These are phyloP conservation scores for Solanum dulcamara DNA, from an alignment of 257 asterid genomes.

Conservation along the genomic window DNA sequence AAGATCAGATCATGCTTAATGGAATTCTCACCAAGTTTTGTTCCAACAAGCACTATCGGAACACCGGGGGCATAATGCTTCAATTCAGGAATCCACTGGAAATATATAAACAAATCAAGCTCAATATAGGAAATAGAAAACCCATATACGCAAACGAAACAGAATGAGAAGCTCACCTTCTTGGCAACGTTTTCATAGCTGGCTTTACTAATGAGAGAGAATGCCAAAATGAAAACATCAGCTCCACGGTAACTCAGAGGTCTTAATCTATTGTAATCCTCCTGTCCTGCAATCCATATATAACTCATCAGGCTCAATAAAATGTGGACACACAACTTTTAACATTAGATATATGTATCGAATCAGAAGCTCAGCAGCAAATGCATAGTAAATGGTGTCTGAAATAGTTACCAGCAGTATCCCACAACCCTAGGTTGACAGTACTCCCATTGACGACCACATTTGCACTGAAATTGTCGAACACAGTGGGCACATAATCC, in stretches of 20 bases:
- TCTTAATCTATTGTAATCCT: constrained; percentile 44
- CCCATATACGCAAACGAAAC: background rate
- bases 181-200: constrained; percentile 49
- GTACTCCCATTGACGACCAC: constrained; percentile 48
- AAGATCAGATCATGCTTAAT: background rate
- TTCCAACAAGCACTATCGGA: constrained; percentile 47
- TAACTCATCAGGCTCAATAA: background rate
- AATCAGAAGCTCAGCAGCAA: background rate
- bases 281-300: constrained; percentile 28
- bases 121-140: background rate
- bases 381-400: background rate
- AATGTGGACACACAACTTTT: background rate
- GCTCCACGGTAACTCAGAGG: constrained; percentile 55
- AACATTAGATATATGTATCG: background rate
- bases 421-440: constrained; percentile 48
- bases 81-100: constrained; percentile 55
- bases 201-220: constrained; percentile 52
- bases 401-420: constrained; percentile 39
- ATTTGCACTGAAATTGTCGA: constrained; percentile 51
- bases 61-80: constrained; percentile 56
- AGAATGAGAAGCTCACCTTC: constrained; percentile 19
- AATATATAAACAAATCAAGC: background rate
- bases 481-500: constrained; percentile 60
- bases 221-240: constrained; percentile 48
- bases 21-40: constrained; percentile 37